Conservation (phyloP, 306 rosid species). For the Albizia julibrissin region DNA sequence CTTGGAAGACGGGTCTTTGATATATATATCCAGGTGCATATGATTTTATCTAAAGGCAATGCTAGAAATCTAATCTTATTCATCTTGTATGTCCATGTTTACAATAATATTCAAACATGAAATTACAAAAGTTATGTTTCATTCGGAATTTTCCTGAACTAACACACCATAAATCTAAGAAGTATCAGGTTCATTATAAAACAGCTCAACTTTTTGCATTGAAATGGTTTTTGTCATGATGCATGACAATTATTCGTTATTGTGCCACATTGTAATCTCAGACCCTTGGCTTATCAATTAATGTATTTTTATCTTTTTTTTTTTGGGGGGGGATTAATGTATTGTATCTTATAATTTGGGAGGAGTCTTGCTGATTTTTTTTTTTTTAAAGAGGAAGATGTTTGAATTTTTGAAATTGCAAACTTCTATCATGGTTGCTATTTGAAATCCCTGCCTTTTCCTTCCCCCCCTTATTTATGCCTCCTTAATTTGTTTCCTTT, state of each 20-base stretch:
- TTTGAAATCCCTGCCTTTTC: not conserved
- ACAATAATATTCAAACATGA: not conserved
- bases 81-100: not conserved
- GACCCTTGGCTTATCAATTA: not conserved
- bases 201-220: not conserved
- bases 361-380: not conserved
- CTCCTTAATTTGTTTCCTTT: not conserved
- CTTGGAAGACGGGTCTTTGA: slow-evolving; percentile 74
- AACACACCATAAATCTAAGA: not conserved
- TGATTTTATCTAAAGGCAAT: not conserved
- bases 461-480: not conserved
- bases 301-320: too few relatives aligned
- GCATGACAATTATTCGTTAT: not conserved
- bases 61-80: not conserved
- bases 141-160: not conserved
- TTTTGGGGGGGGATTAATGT: not conserved
- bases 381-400: not conserved
- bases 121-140: too few relatives aligned
- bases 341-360: not conserved
- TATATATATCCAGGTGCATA: slow-evolving; percentile 69
- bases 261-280: not conserved
- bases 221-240: not conserved
- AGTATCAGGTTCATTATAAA: not conserved
- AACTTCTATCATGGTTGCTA: not conserved
- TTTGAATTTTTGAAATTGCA: not conserved